Evolutionary conservation across 345 rosid genomes (phyloP), one percentile per base, ranked within the genome.

Genomic region (Fremontodendron californicum): DNA sequence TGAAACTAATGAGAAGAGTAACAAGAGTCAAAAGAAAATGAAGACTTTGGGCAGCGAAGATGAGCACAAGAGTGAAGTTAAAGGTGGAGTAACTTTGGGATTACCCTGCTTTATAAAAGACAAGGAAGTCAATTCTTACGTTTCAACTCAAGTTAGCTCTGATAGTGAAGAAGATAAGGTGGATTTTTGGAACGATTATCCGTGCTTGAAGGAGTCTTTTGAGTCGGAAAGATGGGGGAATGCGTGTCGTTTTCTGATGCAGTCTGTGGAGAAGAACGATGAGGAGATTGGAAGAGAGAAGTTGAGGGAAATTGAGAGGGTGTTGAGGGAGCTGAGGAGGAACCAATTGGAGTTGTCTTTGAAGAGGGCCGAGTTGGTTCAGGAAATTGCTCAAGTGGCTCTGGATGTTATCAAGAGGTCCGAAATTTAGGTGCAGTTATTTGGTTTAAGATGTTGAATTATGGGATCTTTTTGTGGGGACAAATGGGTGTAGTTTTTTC

Each of bases 361-460:
- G 51, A 78, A 73, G 79, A 78, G 52, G 54, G 1, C n/a, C 51
- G 81, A 79, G 29, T 63, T 87, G 81, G 70, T 73, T 69, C 49
- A 27, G 19, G 83, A 77, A 11, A 76, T 73, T n/a, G 52, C 78
- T 10, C 48, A 67, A 57, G 58, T 75, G 69, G 74, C 51, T 18
- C 33, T 81, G 78, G 73, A 78, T 16, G 16, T 5, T 9, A 3
- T 70, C 3, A 70, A 60, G 55, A 40, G n/a, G 0, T 2, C n/a
- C 10, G 3, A 9, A 6, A 6, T 21, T 33, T 75, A 33, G 42
- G 37, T 25, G n/a, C 52, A n/a, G 21, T 18, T 2, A 54, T 49
- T 55, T 51, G 62, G 27, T 21, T 21, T 6, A 66, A 9, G 39
- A 4, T 27, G 15, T 12, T 60, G 65, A 29, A 60, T 60, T 29